A percentile compares a stretch with the other conserved stretches of the same genome.
Evolutionary conservation across 805 yeast genomes (phyloP).

Genomic region (Kazachstania africana): DNA sequence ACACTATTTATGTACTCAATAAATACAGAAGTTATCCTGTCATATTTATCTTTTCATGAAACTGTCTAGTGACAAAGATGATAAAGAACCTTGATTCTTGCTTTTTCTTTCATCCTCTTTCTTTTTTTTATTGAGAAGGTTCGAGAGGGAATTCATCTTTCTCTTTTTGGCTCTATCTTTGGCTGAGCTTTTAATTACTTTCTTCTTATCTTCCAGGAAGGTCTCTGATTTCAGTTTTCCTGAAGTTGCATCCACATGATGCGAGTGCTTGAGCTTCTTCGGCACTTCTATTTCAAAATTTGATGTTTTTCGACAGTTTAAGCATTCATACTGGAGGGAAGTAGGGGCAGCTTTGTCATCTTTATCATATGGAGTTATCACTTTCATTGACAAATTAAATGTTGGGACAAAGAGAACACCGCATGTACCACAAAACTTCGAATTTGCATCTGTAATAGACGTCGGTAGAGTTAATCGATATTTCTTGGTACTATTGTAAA

Average conservation of each 20-base stretch:
- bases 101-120: slow-evolving; percentile 25
- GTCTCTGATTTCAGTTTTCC: not conserved
- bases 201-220: not conserved
- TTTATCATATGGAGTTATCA: too few species aligned
- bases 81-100: slow-evolving; percentile 27
- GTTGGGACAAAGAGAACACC: slow-evolving; percentile 24
- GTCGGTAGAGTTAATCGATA: slow-evolving; percentile 20
- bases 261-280: too few species aligned
- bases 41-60: too few species aligned
- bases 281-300: not conserved
- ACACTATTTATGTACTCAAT: too few species aligned
- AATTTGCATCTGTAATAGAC: slow-evolving; percentile 8
- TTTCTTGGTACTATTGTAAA: slow-evolving; percentile 19
- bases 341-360: not conserved
- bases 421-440: slow-evolving; percentile 23
- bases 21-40: too few species aligned
- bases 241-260: not conserved
- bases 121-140: slow-evolving; percentile 32
- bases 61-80: slow-evolving; percentile 38
- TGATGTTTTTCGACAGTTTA: not conserved
- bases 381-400: slow-evolving; percentile 8
- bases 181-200: slow-evolving; percentile 1
- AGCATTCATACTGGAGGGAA: not conserved
- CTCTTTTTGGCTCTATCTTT: not conserved
- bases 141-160: slow-evolving; percentile 33